Base-by-base conservation (phyloP, 1,284 basidiomycete species). In the Blastosporella zonata region DNA sequence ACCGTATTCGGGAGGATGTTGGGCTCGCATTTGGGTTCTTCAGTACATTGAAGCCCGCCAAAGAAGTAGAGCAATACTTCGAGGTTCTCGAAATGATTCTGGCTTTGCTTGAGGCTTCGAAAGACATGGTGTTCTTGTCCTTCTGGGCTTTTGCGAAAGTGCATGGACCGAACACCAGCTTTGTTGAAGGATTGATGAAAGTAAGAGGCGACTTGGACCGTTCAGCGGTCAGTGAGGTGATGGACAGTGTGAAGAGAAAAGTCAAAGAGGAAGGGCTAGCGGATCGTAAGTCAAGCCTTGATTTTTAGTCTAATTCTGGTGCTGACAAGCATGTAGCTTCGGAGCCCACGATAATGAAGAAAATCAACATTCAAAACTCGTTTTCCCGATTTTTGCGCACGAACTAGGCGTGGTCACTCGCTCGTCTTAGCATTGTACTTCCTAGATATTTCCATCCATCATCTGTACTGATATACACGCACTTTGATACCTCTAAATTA, bases 81-180 rank as follows among this genome's bases (percentile, higher is more conserved):
- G 89, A 94, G 60, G 84, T 99, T 39, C 71, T 99, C 49, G 90
- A 97, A 62, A 78, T 86, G 74, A 81, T 96, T 34, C 74, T 94
- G 9, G 79, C 85, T 4, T 80, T 99, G 66, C 71, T 99, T 25
- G 89, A 91, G 50, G 93, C 95, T 1, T 93, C 90, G 25, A 87
- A 91, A 65, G 91, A 93, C 56, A 86, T 99, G 74, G 87, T 91
- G 2, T 97, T 98, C 73, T 73, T 99, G 52, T 95, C 96, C 18
- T 98, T 87, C 67, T 93, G 91, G 90, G 80, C 84, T 9, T 99
- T 99, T 67, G 96, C 95, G n/a, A 93, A 94, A 62, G 81, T 89
- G 13, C 90, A 97, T 66, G 96, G 97, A 2, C 93, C 96, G 10
- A 95, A 96, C 59, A 77, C 98, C 27, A 76, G 82, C 2, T 99